phyloP scores from a whole-genome alignment of 2,329 filamentous ascomycete species.

The Fusarium sp. region DNA sequence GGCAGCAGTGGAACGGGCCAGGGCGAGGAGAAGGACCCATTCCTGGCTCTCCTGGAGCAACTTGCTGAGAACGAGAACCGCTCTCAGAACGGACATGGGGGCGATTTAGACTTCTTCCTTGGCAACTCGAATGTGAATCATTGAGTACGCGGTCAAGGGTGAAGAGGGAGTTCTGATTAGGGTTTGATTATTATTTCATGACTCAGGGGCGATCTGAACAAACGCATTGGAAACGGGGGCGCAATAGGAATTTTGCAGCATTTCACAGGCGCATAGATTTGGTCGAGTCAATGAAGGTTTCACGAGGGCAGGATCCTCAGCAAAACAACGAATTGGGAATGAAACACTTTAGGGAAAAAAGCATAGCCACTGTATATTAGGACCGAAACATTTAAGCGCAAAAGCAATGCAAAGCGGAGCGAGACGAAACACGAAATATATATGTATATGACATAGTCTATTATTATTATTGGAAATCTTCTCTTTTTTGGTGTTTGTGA shows the following conservation, averaged over 20 bases:
- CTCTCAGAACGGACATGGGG: constrained; percentile 71
- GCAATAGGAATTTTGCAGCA: constrained; percentile 36
- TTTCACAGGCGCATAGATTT: constrained; percentile 36
- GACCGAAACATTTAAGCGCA: constrained; percentile 6
- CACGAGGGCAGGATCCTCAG: constrained; percentile 32
- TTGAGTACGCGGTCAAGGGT: constrained; percentile 11
- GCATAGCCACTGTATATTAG: constrained; percentile 32
- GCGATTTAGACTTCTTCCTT: constrained; percentile 84
- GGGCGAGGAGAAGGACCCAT: constrained; percentile 81
- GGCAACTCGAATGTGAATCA: constrained; percentile 43
- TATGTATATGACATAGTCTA: neutral
- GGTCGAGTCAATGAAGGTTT: constrained; percentile 21
- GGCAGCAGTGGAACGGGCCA: constrained; percentile 62
- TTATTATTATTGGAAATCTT: neutral
- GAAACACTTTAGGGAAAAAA: constrained; percentile 27
- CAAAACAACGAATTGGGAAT: constrained; percentile 24
- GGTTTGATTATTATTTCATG: neutral
- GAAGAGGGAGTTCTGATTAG: neutral
- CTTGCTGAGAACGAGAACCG: constrained; percentile 82
- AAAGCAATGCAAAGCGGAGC: constrained; percentile 3
- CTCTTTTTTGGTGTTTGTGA: neutral
- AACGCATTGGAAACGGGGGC: constrained; percentile 11
- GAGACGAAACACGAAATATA: constrained; percentile 11
- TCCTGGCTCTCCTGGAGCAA: constrained; percentile 82
- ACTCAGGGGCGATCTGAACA: constrained; percentile 1